A percentile compares a stretch with the other conserved stretches of the same genome.
Evolutionary conservation across 371 early-diverging fungal species (phyloP).

Genomic region (Syncephalastrum racemosum): DNA sequence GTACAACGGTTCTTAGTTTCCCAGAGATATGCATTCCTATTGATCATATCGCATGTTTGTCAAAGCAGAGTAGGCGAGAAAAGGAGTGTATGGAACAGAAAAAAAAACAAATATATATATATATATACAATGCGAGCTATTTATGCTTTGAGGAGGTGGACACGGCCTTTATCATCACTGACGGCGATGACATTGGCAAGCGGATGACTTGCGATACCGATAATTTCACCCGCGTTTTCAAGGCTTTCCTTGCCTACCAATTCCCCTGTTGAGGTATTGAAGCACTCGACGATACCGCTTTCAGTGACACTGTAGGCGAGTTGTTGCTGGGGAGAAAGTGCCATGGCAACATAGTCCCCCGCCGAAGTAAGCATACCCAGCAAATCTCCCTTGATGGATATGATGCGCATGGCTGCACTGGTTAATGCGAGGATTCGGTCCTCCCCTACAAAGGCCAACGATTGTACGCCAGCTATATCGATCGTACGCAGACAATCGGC

Average conservation of each 20-base stretch:
- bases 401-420: constrained; percentile 44
- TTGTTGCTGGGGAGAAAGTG: constrained; percentile 75
- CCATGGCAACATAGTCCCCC: constrained; percentile 71
- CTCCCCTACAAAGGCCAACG: constrained; percentile 18
- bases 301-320: constrained; percentile 73
- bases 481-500: constrained; percentile 25
- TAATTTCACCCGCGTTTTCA: constrained; percentile 63
- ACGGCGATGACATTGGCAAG: constrained; percentile 71
- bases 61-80: too few relatives aligned
- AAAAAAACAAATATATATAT: neutral
- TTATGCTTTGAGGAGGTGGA: constrained; percentile 48
- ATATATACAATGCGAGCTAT: neutral
- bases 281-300: constrained; percentile 57
- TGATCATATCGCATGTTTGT: too few relatives aligned
- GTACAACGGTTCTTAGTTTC: too few relatives aligned
- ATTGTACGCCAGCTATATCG: constrained; percentile 14
- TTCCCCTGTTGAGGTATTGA: constrained; percentile 55
- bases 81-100: too few relatives aligned
- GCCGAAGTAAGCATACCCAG: constrained; percentile 57
- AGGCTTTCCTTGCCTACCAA: constrained; percentile 21
- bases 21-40: too few relatives aligned
- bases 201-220: constrained; percentile 75
- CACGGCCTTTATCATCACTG: constrained; percentile 67
- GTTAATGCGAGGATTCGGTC: constrained; percentile 17
- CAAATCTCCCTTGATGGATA: constrained; percentile 71